Base-by-base conservation (phyloP, 352 stramenopile species). In the Phytophthora rubi region DNA sequence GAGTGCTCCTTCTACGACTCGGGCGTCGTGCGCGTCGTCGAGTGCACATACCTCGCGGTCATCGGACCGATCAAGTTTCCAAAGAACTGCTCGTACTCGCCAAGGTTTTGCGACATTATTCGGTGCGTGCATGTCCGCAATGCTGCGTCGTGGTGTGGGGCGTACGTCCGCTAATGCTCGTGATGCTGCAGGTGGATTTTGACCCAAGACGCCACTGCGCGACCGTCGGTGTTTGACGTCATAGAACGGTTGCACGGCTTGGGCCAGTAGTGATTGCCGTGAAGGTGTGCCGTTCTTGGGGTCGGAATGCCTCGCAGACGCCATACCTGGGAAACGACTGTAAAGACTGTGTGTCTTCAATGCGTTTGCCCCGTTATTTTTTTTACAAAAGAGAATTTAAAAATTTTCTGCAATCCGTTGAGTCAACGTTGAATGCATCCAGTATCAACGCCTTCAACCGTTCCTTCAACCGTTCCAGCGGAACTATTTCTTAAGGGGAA, bases 11-110 rank as follows among this genome's bases (percentile, higher is more conserved):
- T 97, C 72, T 79, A 80, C 48, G 84, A 91, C 59, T 79, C 65
- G 42, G 88, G 84, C 55, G 82, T 85, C 16, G 71, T 93, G 62
- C 74, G 77, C 32, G 79, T 94, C 65, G 76, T 89, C 42, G 91
- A 97, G 69, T 97, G 89, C 81, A 93, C 87, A 0, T 97, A 95
- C 60, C 74, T 97, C 48, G 78, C 84, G 4, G 85, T 97, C 26
- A 94, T 97, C 53, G 91, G 88, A n/a, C 74, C 82, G 7, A 75
- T 97, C 73, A 92, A 89, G 62, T 94, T 93, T 56, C 88, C 84
- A 0, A 88, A 86, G 45, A 75, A 75, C 15, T 77, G 77, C 61
- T 58, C 76, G 18, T 94, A 90, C 57, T 92, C 83, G 32, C 23
- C 73, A 6, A 62, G 80, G 35, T 85, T 97, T 21, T 81, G 82